phyloP scores from a whole-genome alignment of 257 asterid genomes.

The Fraxinus quadrangulata region DNA sequence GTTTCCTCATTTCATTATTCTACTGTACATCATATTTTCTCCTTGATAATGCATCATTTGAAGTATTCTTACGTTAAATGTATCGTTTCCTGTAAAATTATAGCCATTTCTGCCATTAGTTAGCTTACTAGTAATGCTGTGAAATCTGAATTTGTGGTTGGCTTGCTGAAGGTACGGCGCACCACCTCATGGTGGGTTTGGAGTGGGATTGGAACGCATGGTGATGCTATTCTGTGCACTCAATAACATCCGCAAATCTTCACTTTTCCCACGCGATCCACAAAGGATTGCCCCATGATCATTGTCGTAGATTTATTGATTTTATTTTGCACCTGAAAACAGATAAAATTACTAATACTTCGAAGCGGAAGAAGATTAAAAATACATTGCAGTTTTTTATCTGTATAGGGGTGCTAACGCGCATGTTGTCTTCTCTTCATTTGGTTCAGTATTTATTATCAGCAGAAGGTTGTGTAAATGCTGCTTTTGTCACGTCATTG shows the following conservation, averaged over 20 bases:
- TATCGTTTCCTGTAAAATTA: neutral
- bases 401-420: no score
- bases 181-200: slow-evolving; percentile 91
- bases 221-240: slow-evolving; percentile 90
- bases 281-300: slow-evolving; percentile 68
- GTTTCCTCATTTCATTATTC: neutral
- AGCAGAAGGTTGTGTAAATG: neutral
- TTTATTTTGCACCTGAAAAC: neutral
- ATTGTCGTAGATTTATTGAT: neutral
- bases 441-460: neutral
- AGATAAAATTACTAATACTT: neutral
- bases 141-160: neutral
- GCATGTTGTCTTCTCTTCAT: neutral
- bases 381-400: neutral
- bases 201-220: slow-evolving; percentile 90
- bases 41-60: no score
- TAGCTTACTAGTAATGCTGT: neutral
- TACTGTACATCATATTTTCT: neutral
- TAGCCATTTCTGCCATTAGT: neutral
- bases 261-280: slow-evolving; percentile 90
- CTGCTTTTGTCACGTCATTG: neutral
- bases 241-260: slow-evolving; percentile 78
- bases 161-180: slow-evolving; percentile 61
- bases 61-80: no score
- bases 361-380: neutral